Base-by-base conservation (phyloP, 1,284 basidiomycete species). In the Sporisorium scitamineum region DNA sequence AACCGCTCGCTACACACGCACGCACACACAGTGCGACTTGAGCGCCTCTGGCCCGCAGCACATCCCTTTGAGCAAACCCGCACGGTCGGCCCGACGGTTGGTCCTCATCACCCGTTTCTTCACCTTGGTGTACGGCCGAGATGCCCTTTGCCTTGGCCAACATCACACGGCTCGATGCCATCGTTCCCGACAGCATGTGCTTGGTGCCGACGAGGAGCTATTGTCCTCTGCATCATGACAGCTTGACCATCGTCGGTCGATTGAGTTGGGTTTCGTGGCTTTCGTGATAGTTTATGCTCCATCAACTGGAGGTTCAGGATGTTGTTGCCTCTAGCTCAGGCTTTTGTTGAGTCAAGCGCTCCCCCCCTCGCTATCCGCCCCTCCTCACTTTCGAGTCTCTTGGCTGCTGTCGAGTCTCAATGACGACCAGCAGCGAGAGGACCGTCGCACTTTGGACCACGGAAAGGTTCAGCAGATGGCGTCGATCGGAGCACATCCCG, bases 331-430 rank as follows among this genome's bases (percentile, higher is more conserved):
- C 37, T 22, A 50, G 56, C 31, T 48, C 26, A 39, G 16, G 32
- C 45, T 58, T 42, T 20, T 27, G 45, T 58, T 37, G 56, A 58
- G 32, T 48, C 34, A 48, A 54, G 27, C 39, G 54, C 31, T 24
- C 11, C 22, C 42, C 42, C 13, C 11, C 41, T 24, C 26, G 6
- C 41, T 55, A 22, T 54, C 14, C 13, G 20, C 13, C 16, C 14
- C 16, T 16, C 26, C 32, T 26, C 31, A 24, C 50, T 20, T 4
- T 45, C 13, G 54, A 34, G 54, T 45, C 22, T 51, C 37, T 41
- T 50, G 26, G 10, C 26, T 27, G 56, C 24, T 58, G 14, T 47
- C 32, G 54, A n/a, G 27, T 34, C 29, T 56, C 22, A 44, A 34
- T 26, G 5, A 16, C 29, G 54, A 24, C 13, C 32, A 57, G 55